Conservation (phyloP, 768 basidiomycete genomes). For the Trametes punicea region DNA sequence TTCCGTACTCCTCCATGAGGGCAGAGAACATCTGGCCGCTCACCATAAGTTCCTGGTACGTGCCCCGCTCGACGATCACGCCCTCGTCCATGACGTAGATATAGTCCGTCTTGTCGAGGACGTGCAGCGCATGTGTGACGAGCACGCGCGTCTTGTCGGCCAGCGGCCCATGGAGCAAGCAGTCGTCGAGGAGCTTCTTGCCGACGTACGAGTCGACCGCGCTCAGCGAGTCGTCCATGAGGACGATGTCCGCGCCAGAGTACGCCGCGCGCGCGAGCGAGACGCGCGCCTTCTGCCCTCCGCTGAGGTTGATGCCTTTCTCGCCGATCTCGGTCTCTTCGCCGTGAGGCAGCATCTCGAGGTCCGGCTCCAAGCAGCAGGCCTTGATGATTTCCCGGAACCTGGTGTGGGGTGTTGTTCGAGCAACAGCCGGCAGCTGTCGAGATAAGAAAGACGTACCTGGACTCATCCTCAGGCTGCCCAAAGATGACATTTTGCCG, state of each 20-base stretch:
- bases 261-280: conserved; percentile 78
- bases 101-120: conserved; percentile 81
- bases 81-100: conserved; percentile 64
- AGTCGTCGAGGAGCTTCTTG: conserved; percentile 43
- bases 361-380: conserved; percentile 68
- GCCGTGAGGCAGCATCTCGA: conserved; percentile 67
- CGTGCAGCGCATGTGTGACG: conserved; percentile 88
- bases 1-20: conserved; percentile 40
- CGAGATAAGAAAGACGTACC: conserved; percentile 28
- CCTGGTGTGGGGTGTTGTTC: too few relatives aligned
- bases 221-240: conserved; percentile 79
- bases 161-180: conserved; percentile 31
- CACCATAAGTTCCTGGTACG: conserved; percentile 34
- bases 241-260: conserved; percentile 65
- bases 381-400: conserved; percentile 57
- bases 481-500: conserved; percentile 77
- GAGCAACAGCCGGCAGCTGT: neutral
- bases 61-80: conserved; percentile 47
- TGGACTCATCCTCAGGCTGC: conserved; percentile 54
- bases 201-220: conserved; percentile 80
- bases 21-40: conserved; percentile 32
- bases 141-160: conserved; percentile 71
- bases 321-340: conserved; percentile 74
- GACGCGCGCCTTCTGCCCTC: conserved; percentile 56
- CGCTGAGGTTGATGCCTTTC: conserved; percentile 69